These are phyloP conservation scores for Ulota crispa DNA, from an alignment of 225 moss, liverwort and hornwort species.

Conservation along the genomic window DNA sequence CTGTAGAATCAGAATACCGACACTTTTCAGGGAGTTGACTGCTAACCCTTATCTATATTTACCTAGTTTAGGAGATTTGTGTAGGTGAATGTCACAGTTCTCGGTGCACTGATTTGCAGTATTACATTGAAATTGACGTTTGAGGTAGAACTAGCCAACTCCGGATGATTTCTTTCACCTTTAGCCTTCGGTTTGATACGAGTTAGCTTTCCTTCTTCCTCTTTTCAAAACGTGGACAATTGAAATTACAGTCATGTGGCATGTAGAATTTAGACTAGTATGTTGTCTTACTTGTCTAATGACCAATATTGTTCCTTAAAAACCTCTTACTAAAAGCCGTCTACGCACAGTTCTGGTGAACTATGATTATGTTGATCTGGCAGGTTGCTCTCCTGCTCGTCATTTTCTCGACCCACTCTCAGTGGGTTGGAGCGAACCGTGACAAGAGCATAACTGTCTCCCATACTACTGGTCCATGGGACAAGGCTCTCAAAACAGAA, in stretches of 20 bases:
- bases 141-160: background rate
- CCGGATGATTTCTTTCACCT: too few relatives aligned
- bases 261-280: background rate
- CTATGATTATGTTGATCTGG: background rate
- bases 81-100: too few relatives aligned
- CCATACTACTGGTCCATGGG: background rate
- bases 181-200: too few relatives aligned
- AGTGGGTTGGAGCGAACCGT: background rate
- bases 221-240: background rate
- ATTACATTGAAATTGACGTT: background rate
- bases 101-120: too few relatives aligned
- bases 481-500: background rate
- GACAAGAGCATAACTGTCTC: background rate
- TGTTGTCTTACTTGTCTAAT: too few relatives aligned
- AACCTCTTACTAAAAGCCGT: background rate
- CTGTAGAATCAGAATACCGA: background rate
- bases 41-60: too few relatives aligned
- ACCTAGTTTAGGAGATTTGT: too few relatives aligned
- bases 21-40: fast-evolving
- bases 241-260: background rate
- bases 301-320: too few relatives aligned
- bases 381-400: background rate
- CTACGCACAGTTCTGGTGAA: background rate
- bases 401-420: background rate
- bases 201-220: background rate